Evolutionary conservation across 73 alveolate genomes (phyloP), one percentile per base, ranked within the genome.

Genomic region (Stentor coeruleus): DNA sequence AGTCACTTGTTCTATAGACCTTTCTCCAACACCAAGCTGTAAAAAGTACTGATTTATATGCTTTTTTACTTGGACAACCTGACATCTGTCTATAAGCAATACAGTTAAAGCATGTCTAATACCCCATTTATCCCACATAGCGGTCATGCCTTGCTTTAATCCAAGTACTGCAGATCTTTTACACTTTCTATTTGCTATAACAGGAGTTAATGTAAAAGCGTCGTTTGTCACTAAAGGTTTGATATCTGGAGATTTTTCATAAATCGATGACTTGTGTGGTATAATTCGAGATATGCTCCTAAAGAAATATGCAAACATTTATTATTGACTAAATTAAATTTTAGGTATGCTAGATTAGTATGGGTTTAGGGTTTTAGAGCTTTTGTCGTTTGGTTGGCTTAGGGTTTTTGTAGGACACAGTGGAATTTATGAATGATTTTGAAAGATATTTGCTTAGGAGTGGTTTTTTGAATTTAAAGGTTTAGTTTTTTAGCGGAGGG

Each of bases 41-140:
- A 93, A 74, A 6, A 90, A 82, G 59, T 86, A 73, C 57, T 89
- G 93, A 30, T 83, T 76, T 4, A 76, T 90, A n/a, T 82, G 60
- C 20, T 88, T 81, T 84, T 91, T 92, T 37, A 93, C 85, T 74
- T 93, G 88, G 35, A 87, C 90, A 0, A 93, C 97, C 77, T 93
- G 88, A 88, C 96, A 91, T 83, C 93, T 84, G 76, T 93, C 98
- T n/a, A 93, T 59, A 76, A 87, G 77, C 41, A 92, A 37, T 33
- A 93, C 98, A 35, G 98, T 93, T 40, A 87, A 82, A 28, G 94
- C 97, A 91, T 75, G 97, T 74, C 84, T 77, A 77, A 40, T 77
- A 33, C 96, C 97, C 97, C 98, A 93, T 74, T 92, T 89, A 59
- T 91, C 94, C 96, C 96, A 93, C 59, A 79, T 57, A 11, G 92